phyloP scores from a whole-genome alignment of 306 rosid species.

The Quercus alba region DNA sequence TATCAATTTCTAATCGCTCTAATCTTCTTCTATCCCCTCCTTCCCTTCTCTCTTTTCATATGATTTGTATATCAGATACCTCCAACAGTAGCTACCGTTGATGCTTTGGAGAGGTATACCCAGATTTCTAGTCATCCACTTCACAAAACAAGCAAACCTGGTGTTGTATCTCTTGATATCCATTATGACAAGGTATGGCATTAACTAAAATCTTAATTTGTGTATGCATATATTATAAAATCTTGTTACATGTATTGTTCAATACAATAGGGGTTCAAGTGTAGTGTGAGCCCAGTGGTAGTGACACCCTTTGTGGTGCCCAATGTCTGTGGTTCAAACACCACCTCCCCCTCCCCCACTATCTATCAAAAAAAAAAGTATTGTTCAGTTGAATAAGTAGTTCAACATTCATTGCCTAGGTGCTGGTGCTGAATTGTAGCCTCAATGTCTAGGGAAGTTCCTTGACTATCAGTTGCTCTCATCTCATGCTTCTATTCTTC shows the following conservation, averaged over 20 bases:
- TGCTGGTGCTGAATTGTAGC: not conserved
- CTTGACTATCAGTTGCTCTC: not conserved
- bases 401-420: not conserved
- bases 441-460: not conserved
- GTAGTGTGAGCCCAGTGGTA: no score
- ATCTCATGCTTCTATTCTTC: not conserved
- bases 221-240: not conserved
- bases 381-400: not conserved
- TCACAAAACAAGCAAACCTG: slow-evolving; percentile 95
- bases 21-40: no score
- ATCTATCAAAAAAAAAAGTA: no score
- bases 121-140: slow-evolving; percentile 98
- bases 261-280: no score
- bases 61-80: slow-evolving; percentile 57
- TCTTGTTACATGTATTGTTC: not conserved
- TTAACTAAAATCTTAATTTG: not conserved
- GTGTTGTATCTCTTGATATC: slow-evolving; percentile 77
- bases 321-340: no score
- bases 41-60: not conserved
- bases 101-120: slow-evolving; percentile 75
- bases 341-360: no score
- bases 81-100: slow-evolving; percentile 78
- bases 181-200: slow-evolving; percentile 60
- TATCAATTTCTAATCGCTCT: not conserved
- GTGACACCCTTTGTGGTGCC: no score